Evolutionary conservation across 148 eudicot genomes (phyloP), one percentile per base, ranked within the genome.

Genomic region (Diospyros kaki): DNA sequence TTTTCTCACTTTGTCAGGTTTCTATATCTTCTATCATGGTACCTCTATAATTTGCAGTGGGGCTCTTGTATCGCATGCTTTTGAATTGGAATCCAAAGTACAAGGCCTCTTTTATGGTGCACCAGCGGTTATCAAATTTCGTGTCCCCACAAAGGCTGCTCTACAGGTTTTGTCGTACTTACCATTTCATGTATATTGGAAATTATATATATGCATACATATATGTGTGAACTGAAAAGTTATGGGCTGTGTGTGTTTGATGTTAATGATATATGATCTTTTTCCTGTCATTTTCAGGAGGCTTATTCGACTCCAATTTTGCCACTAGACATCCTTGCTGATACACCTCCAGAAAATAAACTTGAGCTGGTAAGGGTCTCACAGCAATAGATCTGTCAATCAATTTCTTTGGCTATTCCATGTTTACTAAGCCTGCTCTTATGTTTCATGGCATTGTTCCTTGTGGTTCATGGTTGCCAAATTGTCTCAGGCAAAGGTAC

Each of bases 81-180:
- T 93, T 81, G 92, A 91, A 73, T 77, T 93, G 81, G 98, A 93
- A 79, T 85, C 90, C 77, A 90, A 87, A 81, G 77, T 83, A 75
- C 78, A 89, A 84, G 84, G 87, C 42, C 64, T 82, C 59, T 91
- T 84, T 75, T 85, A 93, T 63, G 94, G 94, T 73, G 81, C 91
- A 72, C 96, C 98, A 9, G 97, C 98, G 13, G 83, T 88, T 72
- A 82, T 93, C 65, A 91, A 81, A 80, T 93, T 82, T 79, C 94
- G 96, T 70, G 80, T 91, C 64, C 98, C 98, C n/a, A 91, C 97
- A 17, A 86, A 91, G 80, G 83, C 98, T 69, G 90, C 88, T 56
- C 84, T 89, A 59, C 98, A 91, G 97, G 98, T 93, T 93, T 78
- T 83, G 79, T 65, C 72, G 60, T 79, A 48, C 64, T 46, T 4